Base-by-base conservation (phyloP, 495 filamentous ascomycete species). In the Parathielavia appendiculata region DNA sequence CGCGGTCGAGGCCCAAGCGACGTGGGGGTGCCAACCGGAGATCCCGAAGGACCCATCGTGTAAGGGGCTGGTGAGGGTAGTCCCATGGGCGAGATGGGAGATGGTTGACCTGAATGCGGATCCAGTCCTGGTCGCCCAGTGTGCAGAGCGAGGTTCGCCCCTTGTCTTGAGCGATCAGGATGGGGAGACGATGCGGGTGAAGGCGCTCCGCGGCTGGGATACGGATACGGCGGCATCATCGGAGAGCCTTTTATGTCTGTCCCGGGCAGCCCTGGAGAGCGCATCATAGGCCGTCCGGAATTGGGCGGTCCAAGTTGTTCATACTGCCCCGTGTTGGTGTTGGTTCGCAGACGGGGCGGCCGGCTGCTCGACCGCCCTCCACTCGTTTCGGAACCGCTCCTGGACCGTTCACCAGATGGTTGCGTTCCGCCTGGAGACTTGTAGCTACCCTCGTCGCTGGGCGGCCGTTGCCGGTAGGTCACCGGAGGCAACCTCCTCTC, bases 321-420 rank as follows among this genome's bases (percentile, higher is more conserved):
- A 30, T 84, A 75, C 4, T 73, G 72, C n/a, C 74, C 69, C 19
- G 73, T 69, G 49, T 66, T 72, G 26, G 56, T 52, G 30, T 52
- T 52, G 46, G 79, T 81, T 44, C 62, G 58, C 8, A 71, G 55
- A 17, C 72, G 67, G 11, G 64, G 56, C 12, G 68, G 56, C 10
- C 67, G 67, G 19, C 82, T 80, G 58, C 76, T 83, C 59, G 61
- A 82, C 13, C 79, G 78, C 36, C 65, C 66, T 5, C 73, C 67
- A 46, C 75, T 74, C 0, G 80, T 76, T 48, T 87, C 83, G 0
- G 86, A 87, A 51, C 76, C 79, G 44, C 85, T 86, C 23, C 84
- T 78, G 49, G 85, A 82, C 32, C 84, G 71, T 32, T 79, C 79
- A 4, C 74, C 58, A 12, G 66, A 63, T 16, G 68, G 66, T 39